Conservation (phyloP, 2,329 filamentous ascomycete genomes). For the Passalora sequoiae region DNA sequence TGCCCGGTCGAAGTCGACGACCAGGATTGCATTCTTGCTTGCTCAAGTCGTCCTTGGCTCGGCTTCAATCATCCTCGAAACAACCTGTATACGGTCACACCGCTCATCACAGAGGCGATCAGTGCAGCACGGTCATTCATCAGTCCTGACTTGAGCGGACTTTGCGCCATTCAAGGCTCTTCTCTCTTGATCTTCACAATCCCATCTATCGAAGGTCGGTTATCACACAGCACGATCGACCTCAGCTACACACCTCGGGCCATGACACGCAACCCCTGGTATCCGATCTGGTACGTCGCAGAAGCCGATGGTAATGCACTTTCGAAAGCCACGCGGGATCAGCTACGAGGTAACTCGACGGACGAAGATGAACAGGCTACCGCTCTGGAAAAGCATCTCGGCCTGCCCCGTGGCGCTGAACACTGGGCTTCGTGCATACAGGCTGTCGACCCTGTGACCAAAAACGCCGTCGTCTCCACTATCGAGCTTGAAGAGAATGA, state of each 20-base stretch:
- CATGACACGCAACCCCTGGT: constrained; percentile 80
- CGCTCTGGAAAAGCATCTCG: constrained; percentile 62
- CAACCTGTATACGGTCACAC: constrained; percentile 85
- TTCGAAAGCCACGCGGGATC: constrained; percentile 63
- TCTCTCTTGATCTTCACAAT: constrained; percentile 65
- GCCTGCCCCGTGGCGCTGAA: constrained; percentile 74
- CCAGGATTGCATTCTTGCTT: constrained; percentile 69
- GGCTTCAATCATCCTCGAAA: constrained; percentile 86
- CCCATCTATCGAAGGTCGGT: constrained; percentile 23
- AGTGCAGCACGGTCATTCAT: constrained; percentile 97
- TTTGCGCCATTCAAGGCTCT: constrained; percentile 35
- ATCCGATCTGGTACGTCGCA: constrained; percentile 87
- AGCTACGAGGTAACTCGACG: constrained; percentile 19
- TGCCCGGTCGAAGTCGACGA: constrained; percentile 86
- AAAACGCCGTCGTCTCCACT: constrained; percentile 57
- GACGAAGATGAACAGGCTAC: constrained; percentile 18
- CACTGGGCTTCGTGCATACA: constrained; percentile 97
- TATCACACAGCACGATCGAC: constrained; percentile 46
- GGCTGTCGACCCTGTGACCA: constrained; percentile 70
- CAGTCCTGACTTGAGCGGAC: constrained; percentile 62
- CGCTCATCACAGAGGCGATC: constrained; percentile 66
- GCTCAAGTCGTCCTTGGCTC: constrained; percentile 93
- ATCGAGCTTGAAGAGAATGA: constrained; percentile 86
- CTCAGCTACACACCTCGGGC: constrained; percentile 86
- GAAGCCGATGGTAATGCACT: constrained; percentile 91